Conservation (phyloP, 192 early-diverging fungal species). For the Radiomyces spectabilis region DNA sequence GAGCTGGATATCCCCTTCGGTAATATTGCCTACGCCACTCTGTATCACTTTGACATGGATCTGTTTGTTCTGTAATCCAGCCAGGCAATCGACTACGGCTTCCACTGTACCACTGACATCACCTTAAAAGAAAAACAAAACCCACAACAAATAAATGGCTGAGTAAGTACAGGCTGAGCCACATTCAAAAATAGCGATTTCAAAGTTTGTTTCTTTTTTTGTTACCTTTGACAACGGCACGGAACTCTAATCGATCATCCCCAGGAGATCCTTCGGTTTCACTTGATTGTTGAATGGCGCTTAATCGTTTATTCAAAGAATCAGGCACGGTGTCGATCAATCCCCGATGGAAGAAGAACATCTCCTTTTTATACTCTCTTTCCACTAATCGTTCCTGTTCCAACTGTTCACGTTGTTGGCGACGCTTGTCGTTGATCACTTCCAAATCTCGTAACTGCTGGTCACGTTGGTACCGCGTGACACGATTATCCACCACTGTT, state of each 20-base stretch:
- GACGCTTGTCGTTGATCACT: constrained; percentile 72
- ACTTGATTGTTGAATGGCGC: constrained; percentile 12
- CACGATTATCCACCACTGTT: constrained; percentile 61
- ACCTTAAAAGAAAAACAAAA: constrained; percentile 29
- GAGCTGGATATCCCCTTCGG: constrained; percentile 78
- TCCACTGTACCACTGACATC: constrained; percentile 94
- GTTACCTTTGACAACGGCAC: constrained; percentile 64
- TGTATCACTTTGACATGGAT: constrained; percentile 65
- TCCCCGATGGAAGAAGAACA: constrained; percentile 63
- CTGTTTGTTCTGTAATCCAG: constrained; percentile 71
- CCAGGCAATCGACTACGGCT: constrained; percentile 70
- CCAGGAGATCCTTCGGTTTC: constrained; percentile 32
- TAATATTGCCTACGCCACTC: constrained; percentile 79
- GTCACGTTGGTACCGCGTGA: constrained; percentile 50
- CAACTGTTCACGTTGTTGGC: constrained; percentile 40
- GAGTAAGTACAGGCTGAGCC: neutral
- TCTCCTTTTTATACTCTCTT: constrained; percentile 48
- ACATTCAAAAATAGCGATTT: neutral
- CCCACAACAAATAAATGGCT: neutral
- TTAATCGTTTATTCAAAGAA: constrained; percentile 21
- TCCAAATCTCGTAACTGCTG: constrained; percentile 57
- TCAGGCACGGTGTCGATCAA: constrained; percentile 46
- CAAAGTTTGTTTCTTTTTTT: constrained; percentile 1
- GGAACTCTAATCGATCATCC: constrained; percentile 39
- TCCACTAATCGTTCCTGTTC: constrained; percentile 41